Percentiles rank a stretch among this genome's conserved stretches.
phyloP scores from a whole-genome alignment of 2,329 filamentous ascomycete genomes.

The Mariannaea sp. region DNA sequence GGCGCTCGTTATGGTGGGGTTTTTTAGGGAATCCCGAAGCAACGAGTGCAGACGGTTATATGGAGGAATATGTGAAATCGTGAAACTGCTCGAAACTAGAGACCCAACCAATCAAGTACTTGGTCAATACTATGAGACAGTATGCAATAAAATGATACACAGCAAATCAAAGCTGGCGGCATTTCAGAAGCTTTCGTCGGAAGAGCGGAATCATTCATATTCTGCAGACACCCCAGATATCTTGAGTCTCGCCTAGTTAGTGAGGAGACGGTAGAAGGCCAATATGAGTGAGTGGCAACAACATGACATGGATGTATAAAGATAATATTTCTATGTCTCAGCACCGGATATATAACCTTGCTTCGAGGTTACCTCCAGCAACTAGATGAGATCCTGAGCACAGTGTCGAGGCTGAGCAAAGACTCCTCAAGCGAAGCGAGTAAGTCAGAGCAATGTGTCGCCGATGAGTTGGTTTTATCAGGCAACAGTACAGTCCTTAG shows the following conservation, averaged over 20 bases:
- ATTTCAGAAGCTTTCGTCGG: too few species aligned
- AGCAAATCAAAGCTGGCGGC: too few species aligned
- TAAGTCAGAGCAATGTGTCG: slow-evolving; percentile 5
- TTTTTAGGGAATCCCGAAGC: too few species aligned
- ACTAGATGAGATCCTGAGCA: slow-evolving; percentile 5
- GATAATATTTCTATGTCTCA: slow-evolving; percentile 26
- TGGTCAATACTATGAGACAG: too few species aligned
- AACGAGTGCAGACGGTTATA: too few species aligned
- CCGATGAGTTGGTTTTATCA: neutral
- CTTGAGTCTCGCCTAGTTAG: slow-evolving; percentile 12
- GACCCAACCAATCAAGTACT: too few species aligned
- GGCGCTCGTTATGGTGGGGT: neutral
- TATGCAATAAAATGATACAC: too few species aligned
- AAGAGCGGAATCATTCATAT: neutral
- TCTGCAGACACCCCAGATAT: neutral
- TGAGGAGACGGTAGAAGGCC: slow-evolving; percentile 23
- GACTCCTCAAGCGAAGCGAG: slow-evolving; percentile 19
- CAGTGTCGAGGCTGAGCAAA: slow-evolving; percentile 20
- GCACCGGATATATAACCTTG: slow-evolving; percentile 25
- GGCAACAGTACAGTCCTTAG: too few species aligned
- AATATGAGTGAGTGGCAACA: slow-evolving; percentile 37
- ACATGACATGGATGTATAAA: slow-evolving; percentile 14
- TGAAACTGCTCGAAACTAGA: too few species aligned
- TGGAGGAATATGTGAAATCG: too few species aligned
- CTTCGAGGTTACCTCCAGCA: slow-evolving; percentile 15